A percentile compares a stretch with the other conserved stretches of the same genome.
Evolutionary conservation across 331 rosid species (phyloP).

Genomic region (Phaseolus coccineus): DNA sequence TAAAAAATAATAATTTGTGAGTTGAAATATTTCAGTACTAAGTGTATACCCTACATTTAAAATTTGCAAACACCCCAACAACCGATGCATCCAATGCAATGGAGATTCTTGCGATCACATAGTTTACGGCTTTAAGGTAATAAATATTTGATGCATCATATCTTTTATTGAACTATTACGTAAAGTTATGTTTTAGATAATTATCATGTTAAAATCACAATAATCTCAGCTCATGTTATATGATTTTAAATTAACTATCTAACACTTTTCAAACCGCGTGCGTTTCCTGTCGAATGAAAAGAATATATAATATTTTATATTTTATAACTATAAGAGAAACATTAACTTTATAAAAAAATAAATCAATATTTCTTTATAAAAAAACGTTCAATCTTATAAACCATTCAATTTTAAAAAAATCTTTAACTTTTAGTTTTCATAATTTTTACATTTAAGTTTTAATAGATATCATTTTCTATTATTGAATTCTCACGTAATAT

Average conservation of each 20-base stretch:
- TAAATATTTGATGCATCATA: slow-evolving; percentile 7
- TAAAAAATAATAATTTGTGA: too few relatives aligned
- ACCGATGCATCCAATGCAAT: slow-evolving; percentile 1
- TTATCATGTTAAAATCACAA: background rate
- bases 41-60: background rate
- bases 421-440: too few relatives aligned
- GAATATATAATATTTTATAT: background rate
- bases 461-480: too few relatives aligned
- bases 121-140: background rate
- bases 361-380: too few relatives aligned
- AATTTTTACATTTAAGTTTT: too few relatives aligned
- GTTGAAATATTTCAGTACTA: background rate
- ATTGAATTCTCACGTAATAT: too few relatives aligned
- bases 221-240: background rate
- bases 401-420: too few relatives aligned
- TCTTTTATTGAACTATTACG: slow-evolving; percentile 7
- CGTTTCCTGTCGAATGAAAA: background rate
- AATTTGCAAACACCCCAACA: background rate
- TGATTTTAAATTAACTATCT: background rate
- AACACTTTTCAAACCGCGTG: background rate
- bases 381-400: too few relatives aligned
- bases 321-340: too few relatives aligned
- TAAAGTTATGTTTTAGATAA: background rate
- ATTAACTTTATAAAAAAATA: too few relatives aligned
- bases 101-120: background rate